These are phyloP conservation scores for Arabidopsis thaliana DNA, from an alignment of 345 rosid genomes.

Conservation along the genomic window TAIR10.1 NC_003076.8:20196001-20196500, in stretches of 20 bases:
- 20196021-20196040: conserved; percentile 74
- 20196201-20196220: conserved; percentile 52
- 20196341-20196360: background rate
- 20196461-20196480: background rate
- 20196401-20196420: conserved; percentile 81
- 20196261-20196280: conserved; percentile 84
- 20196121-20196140: background rate
- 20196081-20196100: background rate
- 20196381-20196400: background rate
- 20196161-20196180: conserved; percentile 76
- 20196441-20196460: background rate
- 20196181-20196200: conserved; percentile 75
- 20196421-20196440: conserved; percentile 75
- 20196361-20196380: background rate
- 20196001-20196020: conserved; percentile 75
- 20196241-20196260: conserved; percentile 89
- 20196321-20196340: background rate
- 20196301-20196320: conserved; percentile 85
- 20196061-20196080: conserved; percentile 45
- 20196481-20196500: background rate
- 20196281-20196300: conserved; percentile 79
- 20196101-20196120: background rate
- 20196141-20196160: conserved; percentile 44
- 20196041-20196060: conserved; percentile 59
- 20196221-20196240: conserved; percentile 72